Percentiles rank a stretch among this genome's conserved stretches.
phyloP scores from a whole-genome alignment of 75 land plant species.

The Adiantum capillusveneris region DNA sequence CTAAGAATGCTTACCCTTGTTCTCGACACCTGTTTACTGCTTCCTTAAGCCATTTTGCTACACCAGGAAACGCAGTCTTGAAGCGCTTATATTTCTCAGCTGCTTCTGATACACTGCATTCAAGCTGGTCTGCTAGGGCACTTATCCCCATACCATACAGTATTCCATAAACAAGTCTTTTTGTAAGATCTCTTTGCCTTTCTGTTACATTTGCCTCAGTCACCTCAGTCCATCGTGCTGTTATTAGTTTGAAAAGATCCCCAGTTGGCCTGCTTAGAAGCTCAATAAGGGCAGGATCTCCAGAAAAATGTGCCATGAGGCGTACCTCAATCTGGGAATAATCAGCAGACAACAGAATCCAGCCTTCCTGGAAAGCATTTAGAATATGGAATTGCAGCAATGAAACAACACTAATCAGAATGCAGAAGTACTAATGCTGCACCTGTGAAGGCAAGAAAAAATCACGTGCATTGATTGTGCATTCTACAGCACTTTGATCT shows the following conservation, averaged over 20 bases:
- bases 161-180: constrained; percentile 85
- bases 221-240: constrained; percentile 79
- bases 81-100: constrained; percentile 63
- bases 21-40: constrained; percentile 66
- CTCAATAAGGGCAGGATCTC: constrained; percentile 54
- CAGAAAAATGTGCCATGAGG: constrained; percentile 97
- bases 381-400: constrained; percentile 2
- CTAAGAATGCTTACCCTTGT: constrained; percentile 49
- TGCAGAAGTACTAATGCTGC: no score
- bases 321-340: constrained; percentile 97
- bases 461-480: constrained; percentile 79
- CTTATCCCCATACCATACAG: constrained; percentile 97
- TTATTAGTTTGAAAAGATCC: constrained; percentile 79
- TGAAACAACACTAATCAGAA: no score
- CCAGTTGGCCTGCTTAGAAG: constrained; percentile 68
- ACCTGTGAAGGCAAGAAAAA: constrained; percentile 83
- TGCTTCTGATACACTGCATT: constrained; percentile 78
- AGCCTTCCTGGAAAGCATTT: constrained; percentile 54
- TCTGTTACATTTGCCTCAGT: constrained; percentile 40
- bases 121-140: constrained; percentile 70
- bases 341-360: constrained; percentile 88
- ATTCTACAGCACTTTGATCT: constrained; percentile 7
- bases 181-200: constrained; percentile 79
- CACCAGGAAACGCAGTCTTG: constrained; percentile 76
- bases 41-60: constrained; percentile 71